Conservation (phyloP, 73 alveolate species). For the Paramecium sexaurelia region DNA sequence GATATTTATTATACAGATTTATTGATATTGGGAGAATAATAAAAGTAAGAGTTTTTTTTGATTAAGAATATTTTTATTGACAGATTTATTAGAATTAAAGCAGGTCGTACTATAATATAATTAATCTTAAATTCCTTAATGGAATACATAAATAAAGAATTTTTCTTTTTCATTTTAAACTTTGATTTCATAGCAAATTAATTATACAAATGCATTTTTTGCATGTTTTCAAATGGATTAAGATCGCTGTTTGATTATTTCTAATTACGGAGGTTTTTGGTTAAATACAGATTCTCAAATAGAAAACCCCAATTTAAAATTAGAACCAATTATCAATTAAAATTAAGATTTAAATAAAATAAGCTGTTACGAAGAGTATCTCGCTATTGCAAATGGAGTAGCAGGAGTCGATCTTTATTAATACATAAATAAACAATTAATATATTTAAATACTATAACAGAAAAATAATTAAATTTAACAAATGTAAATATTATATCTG, state of each 20-base stretch:
- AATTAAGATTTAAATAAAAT: background rate
- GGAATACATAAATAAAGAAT: background rate
- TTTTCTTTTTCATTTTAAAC: background rate
- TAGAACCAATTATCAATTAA: background rate
- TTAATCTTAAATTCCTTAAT: background rate
- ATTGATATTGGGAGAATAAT: background rate
- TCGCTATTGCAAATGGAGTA: slow-evolving; percentile 12
- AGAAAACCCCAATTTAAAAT: background rate
- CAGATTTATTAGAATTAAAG: background rate
- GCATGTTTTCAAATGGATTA: background rate
- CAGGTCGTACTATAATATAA: background rate
- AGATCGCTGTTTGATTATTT: background rate
- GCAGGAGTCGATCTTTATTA: slow-evolving; percentile 17
- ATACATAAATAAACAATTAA: background rate
- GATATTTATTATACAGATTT: slow-evolving; percentile 15
- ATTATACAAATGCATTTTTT: background rate
- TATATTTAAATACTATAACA: background rate
- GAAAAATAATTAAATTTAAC: background rate
- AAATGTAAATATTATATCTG: background rate
- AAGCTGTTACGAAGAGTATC: background rate
- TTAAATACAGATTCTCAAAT: background rate
- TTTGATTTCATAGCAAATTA: background rate
- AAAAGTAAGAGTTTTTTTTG: background rate
- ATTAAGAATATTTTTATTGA: background rate
- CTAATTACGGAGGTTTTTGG: slow-evolving; percentile 29